Percentiles rank a stretch among this genome's conserved stretches.
phyloP scores from a whole-genome alignment of 768 basidiomycete species.

The Tulasnella sp. region DNA sequence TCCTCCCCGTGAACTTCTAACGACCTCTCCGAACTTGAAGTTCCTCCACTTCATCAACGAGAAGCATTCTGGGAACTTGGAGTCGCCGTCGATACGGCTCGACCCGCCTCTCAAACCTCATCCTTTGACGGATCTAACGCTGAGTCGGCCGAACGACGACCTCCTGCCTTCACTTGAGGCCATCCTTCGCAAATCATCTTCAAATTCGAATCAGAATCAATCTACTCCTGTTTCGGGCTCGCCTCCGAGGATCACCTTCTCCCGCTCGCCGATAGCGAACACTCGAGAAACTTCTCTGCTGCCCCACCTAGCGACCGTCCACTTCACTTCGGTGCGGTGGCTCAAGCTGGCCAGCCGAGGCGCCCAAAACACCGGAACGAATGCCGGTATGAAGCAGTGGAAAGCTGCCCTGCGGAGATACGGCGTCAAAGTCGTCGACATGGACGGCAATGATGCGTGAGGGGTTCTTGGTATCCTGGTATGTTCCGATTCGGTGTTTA shows the following conservation, averaged over 20 bases:
- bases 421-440: conserved; percentile 7
- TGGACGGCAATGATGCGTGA: conserved; percentile 10
- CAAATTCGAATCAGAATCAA: not conserved
- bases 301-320: not conserved
- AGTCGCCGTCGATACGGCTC: not conserved
- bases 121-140: not conserved
- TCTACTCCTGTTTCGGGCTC: not conserved
- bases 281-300: not conserved
- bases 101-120: conserved; percentile 6
- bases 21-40: not conserved
- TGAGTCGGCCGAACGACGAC: conserved; percentile 1
- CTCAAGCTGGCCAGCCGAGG: conserved; percentile 1
- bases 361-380: conserved; percentile 8
- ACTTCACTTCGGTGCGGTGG: conserved; percentile 2
- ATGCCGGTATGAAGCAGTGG: conserved; percentile 11
- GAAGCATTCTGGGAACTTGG: not conserved
- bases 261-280: conserved; percentile 5
- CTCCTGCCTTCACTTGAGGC: conserved; percentile 1
- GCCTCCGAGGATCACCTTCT: not conserved
- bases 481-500: not conserved
- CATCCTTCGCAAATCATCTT: not conserved
- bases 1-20: not conserved
- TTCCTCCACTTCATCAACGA: not conserved
- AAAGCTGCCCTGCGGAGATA: conserved; percentile 1
- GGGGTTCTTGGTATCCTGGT: not conserved